Percentiles rank a stretch among this genome's conserved stretches.
Evolutionary conservation across 2,329 filamentous ascomycete genomes (phyloP).

Genomic region (Beauveria brongniartii): DNA sequence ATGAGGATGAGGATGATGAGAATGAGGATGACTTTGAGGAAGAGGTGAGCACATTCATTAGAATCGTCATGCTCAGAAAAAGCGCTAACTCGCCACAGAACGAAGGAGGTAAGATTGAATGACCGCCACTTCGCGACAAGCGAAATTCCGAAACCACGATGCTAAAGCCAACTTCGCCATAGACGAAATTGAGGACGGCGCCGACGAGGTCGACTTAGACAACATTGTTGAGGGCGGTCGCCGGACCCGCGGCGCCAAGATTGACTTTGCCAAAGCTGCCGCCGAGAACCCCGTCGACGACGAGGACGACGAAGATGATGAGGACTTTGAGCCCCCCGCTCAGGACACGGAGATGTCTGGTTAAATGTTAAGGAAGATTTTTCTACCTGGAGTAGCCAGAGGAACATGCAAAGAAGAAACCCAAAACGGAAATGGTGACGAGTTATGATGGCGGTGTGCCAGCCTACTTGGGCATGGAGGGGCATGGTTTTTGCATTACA

Average conservation of each 20-base stretch:
- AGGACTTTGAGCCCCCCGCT: conserved; percentile 55
- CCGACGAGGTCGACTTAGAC: conserved; percentile 82
- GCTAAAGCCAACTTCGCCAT: conserved; percentile 8
- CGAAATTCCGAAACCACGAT: neutral
- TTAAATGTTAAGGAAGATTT: conserved; percentile 15
- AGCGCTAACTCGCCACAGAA: conserved; percentile 17
- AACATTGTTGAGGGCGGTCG: conserved; percentile 77
- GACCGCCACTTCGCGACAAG: conserved; percentile 8
- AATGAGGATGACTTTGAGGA: conserved; percentile 16
- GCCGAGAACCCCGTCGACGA: conserved; percentile 67
- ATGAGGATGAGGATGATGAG: conserved; percentile 55
- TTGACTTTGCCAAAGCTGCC: conserved; percentile 89
- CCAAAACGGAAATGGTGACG: neutral
- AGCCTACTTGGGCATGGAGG: neutral
- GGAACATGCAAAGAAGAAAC: neutral
- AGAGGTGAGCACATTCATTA: conserved; percentile 19
- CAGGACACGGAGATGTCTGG: conserved; percentile 61
- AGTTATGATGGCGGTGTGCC: neutral
- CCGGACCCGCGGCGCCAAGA: conserved; percentile 85
- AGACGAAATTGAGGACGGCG: conserved; percentile 64
- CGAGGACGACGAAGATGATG: conserved; percentile 72
- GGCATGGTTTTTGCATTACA: neutral
- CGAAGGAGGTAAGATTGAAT: conserved; percentile 21
- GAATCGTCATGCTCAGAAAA: neutral
- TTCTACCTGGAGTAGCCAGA: neutral